phyloP scores from a whole-genome alignment of 352 stramenopile genomes.

The Globisporangium irregulare region DNA sequence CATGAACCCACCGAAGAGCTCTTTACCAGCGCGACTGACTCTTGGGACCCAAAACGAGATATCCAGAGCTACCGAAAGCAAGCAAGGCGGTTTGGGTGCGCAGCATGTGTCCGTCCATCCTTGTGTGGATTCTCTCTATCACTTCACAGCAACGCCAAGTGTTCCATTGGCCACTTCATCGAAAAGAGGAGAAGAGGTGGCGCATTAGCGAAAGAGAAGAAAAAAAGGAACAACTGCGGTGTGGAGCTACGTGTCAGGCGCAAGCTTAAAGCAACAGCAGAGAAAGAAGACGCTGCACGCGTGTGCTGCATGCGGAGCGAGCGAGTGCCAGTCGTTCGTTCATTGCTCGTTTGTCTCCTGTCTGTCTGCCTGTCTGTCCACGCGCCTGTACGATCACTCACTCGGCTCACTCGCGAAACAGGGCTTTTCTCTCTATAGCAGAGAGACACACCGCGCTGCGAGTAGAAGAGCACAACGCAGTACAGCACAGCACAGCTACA shows the following conservation, averaged over 20 bases:
- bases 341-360: neutral
- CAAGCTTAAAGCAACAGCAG: neutral
- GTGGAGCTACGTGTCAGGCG: too few relatives aligned
- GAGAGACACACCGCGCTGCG: neutral
- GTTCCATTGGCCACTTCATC: neutral
- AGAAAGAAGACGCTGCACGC: neutral
- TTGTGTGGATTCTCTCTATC: neutral
- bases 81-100: neutral
- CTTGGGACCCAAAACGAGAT: too few relatives aligned
- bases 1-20: too few relatives aligned
- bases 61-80: neutral
- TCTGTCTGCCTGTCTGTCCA: neutral
- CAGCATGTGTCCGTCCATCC: neutral
- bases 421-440: neutral
- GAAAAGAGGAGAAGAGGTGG: neutral
- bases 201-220: neutral
- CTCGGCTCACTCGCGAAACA: neutral
- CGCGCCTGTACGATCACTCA: neutral
- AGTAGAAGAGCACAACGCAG: neutral
- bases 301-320: neutral
- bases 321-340: neutral
- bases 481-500: neutral
- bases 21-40: too few relatives aligned
- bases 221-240: constrained; percentile 3
- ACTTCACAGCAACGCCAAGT: neutral